Percentiles rank a stretch among this genome's conserved stretches.
phyloP scores from a whole-genome alignment of 768 basidiomycete genomes.

The Ramaria sp. region DNA sequence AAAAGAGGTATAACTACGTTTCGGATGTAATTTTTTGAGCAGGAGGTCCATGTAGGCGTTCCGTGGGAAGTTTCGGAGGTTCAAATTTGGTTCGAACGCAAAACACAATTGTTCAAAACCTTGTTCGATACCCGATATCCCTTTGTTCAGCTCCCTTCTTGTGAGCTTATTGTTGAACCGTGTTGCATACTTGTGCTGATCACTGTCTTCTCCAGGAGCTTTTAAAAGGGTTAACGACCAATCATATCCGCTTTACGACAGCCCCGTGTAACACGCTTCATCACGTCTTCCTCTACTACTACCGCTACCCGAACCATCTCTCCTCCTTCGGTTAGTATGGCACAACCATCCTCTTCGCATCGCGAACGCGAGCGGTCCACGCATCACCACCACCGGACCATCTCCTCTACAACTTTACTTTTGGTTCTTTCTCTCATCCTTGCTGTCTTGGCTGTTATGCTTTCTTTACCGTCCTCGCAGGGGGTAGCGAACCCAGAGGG shows the following conservation, averaged over 20 bases:
- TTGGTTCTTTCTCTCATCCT: conserved; percentile 78
- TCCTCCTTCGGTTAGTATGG: conserved; percentile 85
- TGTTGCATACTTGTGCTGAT: not conserved
- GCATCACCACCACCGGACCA: conserved; percentile 73
- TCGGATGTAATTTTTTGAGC: too few species aligned
- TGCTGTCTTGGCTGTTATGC: conserved; percentile 85
- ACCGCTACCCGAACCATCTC: conserved; percentile 49
- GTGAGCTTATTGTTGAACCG: not conserved
- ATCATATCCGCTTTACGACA: conserved; percentile 15
- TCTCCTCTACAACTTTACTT: conserved; percentile 81
- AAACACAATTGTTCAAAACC: conserved; percentile 3
- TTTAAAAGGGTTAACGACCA: conserved; percentile 15
- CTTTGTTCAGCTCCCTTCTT: not conserved
- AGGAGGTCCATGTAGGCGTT: too few species aligned
- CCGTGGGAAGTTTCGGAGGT: conserved; percentile 1
- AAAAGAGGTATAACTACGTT: too few species aligned
- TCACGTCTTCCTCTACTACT: conserved; percentile 37
- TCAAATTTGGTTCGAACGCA: conserved; percentile 4
- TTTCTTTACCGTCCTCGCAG: conserved; percentile 61
- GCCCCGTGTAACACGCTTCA: conserved; percentile 14
- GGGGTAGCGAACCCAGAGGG: conserved; percentile 22
- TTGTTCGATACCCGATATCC: not conserved
- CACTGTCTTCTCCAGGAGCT: not conserved
- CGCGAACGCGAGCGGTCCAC: conserved; percentile 51
- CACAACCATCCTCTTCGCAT: conserved; percentile 77